Evolutionary conservation across 129 eudicot genomes (phyloP).

Genomic region (Artemisia argyi): DNA sequence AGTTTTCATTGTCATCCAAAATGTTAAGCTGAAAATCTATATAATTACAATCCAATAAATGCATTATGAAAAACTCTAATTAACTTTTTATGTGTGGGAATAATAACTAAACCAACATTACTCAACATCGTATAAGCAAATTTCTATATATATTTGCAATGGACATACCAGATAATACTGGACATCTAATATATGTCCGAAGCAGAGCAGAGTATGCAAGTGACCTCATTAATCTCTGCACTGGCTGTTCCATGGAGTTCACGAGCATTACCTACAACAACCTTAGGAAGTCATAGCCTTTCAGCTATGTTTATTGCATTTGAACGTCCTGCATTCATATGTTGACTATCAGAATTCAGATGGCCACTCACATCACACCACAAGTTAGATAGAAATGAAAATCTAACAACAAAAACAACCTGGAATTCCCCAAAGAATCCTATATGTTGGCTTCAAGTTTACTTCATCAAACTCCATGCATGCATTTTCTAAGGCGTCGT

Average conservation of each 20-base stretch:
- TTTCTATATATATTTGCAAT: constrained; percentile 5
- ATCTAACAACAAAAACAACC: no score
- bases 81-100: background rate
- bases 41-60: background rate
- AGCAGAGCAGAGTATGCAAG: constrained; percentile 25
- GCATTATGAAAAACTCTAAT: background rate
- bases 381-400: no score
- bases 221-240: constrained; percentile 95
- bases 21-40: background rate
- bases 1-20: background rate
- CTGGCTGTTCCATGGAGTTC: constrained; percentile 91
- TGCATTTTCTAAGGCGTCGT: no score
- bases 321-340: no score
- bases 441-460: no score
- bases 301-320: no score
- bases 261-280: constrained; percentile 67
- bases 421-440: no score
- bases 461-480: no score
- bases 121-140: constrained; percentile 11
- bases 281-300: constrained; percentile 64
- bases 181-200: background rate
- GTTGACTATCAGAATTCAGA: no score
- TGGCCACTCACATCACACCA: no score
- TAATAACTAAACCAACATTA: background rate
- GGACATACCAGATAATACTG: background rate